These are phyloP conservation scores for Cucurbita ficifolia DNA, from an alignment of 306 rosid species.

Conservation along the genomic window DNA sequence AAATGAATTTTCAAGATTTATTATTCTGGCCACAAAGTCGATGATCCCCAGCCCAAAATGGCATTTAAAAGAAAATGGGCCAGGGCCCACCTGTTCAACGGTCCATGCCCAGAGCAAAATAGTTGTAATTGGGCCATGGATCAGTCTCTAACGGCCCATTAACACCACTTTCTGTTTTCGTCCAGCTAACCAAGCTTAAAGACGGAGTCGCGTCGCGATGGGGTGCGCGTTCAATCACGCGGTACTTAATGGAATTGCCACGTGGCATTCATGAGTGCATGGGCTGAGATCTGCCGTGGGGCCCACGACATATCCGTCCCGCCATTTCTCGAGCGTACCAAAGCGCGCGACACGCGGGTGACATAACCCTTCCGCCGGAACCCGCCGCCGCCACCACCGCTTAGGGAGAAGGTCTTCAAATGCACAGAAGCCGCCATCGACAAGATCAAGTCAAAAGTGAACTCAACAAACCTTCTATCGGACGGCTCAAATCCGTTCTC, in stretches of 20 bases:
- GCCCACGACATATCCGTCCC: slow-evolving; percentile 25
- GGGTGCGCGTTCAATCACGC: slow-evolving; percentile 94
- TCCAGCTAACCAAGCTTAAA: slow-evolving; percentile 67
- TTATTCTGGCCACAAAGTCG: too few relatives aligned
- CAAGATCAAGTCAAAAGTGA: slow-evolving; percentile 59
- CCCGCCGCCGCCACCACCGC: slow-evolving; percentile 18
- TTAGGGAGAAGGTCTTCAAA: slow-evolving; percentile 59
- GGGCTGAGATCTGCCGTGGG: slow-evolving; percentile 69
- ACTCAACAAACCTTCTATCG: slow-evolving; percentile 17
- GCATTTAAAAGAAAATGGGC: neutral
- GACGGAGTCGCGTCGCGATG: slow-evolving; percentile 79
- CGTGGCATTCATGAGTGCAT: slow-evolving; percentile 91
- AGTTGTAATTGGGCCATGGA: neutral
- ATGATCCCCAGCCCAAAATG: too few relatives aligned
- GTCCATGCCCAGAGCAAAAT: neutral
- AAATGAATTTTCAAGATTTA: too few relatives aligned
- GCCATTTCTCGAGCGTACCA: slow-evolving; percentile 64
- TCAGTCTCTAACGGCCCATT: neutral
- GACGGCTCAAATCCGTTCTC: slow-evolving; percentile 79
- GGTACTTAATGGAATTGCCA: slow-evolving; percentile 67
- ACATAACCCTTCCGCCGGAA: slow-evolving; percentile 34
- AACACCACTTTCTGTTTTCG: neutral
- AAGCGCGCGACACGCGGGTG: slow-evolving; percentile 65
- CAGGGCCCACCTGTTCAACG: neutral
- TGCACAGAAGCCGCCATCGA: slow-evolving; percentile 62